phyloP scores from a whole-genome alignment of 1,284 basidiomycete species.

The Exobasidium cylindrosporum region DNA sequence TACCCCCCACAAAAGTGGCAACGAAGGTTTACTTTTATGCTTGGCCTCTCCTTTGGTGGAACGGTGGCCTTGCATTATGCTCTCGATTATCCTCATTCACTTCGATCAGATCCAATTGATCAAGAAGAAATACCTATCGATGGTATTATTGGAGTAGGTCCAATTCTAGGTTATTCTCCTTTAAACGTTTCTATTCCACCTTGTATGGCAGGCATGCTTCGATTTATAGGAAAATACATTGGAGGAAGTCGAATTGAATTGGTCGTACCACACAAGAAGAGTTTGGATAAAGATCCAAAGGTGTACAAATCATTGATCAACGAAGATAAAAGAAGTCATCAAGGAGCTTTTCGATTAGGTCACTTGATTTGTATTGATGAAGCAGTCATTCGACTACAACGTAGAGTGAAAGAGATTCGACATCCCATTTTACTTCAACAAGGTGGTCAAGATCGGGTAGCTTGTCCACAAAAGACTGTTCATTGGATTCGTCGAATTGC shows the following conservation, averaged over 20 bases:
- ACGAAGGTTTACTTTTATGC: slow-evolving; percentile 44
- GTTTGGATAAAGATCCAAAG: slow-evolving; percentile 50
- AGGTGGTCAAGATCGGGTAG: slow-evolving; percentile 45
- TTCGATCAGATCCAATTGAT: slow-evolving; percentile 14
- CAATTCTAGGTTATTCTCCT: slow-evolving; percentile 43
- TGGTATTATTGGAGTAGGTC: slow-evolving; percentile 36
- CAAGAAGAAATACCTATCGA: slow-evolving; percentile 1
- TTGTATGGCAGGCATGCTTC: not conserved
- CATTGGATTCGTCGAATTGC: slow-evolving; percentile 29
- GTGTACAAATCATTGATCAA: slow-evolving; percentile 49
- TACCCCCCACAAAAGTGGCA: too few species aligned
- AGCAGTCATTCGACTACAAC: slow-evolving; percentile 29
- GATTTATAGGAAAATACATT: slow-evolving; percentile 18
- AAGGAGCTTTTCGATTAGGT: slow-evolving; percentile 48
- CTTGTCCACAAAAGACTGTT: slow-evolving; percentile 24
- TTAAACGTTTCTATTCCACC: slow-evolving; percentile 27
- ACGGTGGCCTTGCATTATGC: slow-evolving; percentile 47
- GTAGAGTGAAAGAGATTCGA: slow-evolving; percentile 24
- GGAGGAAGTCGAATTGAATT: slow-evolving; percentile 33
- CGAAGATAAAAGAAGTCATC: slow-evolving; percentile 45
- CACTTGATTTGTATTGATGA: slow-evolving; percentile 28
- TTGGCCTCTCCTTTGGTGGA: slow-evolving; percentile 50
- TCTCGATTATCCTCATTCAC: slow-evolving; percentile 39
- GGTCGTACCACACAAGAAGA: slow-evolving; percentile 49
- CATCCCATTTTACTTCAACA: slow-evolving; percentile 47